These are phyloP conservation scores for Sparassis latifolia DNA, from an alignment of 1,284 basidiomycete species.

Conservation along the genomic window DNA sequence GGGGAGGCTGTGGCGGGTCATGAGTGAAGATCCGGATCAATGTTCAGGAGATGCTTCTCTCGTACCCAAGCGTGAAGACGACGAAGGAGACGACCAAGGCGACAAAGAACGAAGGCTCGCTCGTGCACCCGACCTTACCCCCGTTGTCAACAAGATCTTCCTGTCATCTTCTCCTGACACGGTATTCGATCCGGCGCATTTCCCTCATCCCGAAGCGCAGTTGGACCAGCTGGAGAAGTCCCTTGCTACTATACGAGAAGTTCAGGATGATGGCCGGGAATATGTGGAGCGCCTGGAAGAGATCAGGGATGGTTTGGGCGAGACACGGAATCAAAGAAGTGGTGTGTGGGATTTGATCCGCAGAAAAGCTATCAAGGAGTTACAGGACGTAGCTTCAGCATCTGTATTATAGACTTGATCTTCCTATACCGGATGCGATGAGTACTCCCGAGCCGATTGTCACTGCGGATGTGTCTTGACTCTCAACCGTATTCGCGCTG, in stretches of 20 bases:
- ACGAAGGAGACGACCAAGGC: slow-evolving; percentile 34
- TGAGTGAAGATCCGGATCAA: slow-evolving; percentile 55
- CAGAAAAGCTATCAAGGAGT: slow-evolving; percentile 63
- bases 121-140: slow-evolving; percentile 59
- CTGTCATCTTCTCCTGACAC: slow-evolving; percentile 20
- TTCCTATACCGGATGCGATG: not conserved
- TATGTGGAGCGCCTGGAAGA: slow-evolving; percentile 76
- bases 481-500: too few relatives aligned
- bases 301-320: slow-evolving; percentile 70
- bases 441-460: too few relatives aligned
- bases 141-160: slow-evolving; percentile 61
- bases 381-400: slow-evolving; percentile 53
- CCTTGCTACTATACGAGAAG: slow-evolving; percentile 59
- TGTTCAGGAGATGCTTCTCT: slow-evolving; percentile 29
- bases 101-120: slow-evolving; percentile 31
- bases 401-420: slow-evolving; percentile 14
- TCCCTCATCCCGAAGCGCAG: slow-evolving; percentile 56
- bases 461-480: too few relatives aligned
- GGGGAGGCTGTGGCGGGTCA: slow-evolving; percentile 72
- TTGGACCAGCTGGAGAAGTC: slow-evolving; percentile 66
- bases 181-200: slow-evolving; percentile 53
- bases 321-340: slow-evolving; percentile 60
- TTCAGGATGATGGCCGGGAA: slow-evolving; percentile 77
- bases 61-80: slow-evolving; percentile 59
- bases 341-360: slow-evolving; percentile 70